Conservation (phyloP, 192 early-diverging fungal genomes). For the Coemansia sp. region DNA sequence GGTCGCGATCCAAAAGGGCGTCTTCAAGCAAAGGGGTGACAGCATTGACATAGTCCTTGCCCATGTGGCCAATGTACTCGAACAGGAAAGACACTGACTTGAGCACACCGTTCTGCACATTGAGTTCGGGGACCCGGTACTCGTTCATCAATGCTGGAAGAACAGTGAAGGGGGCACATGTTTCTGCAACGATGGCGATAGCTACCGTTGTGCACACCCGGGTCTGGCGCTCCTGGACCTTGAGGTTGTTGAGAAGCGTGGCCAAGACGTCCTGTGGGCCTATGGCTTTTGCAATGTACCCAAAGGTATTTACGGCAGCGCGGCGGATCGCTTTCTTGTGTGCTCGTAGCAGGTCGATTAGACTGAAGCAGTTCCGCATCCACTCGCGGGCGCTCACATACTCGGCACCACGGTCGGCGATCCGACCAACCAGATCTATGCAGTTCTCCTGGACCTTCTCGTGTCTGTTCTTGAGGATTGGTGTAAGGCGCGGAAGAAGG, state of each 20-base stretch:
- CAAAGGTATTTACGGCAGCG: constrained; percentile 97
- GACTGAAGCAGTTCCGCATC: constrained; percentile 99
- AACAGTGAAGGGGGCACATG: constrained; percentile 96
- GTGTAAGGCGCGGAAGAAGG: constrained; percentile 92
- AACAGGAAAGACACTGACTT: constrained; percentile 96
- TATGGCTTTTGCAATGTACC: constrained; percentile 98
- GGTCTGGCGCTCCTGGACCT: constrained; percentile 98
- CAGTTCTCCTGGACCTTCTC: constrained; percentile 93
- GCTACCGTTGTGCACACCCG: constrained; percentile 99
- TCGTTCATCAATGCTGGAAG: constrained; percentile 99
- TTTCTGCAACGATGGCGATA: constrained; percentile 97
- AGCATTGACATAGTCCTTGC: constrained; percentile 97
- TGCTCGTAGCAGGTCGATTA: constrained; percentile 95
- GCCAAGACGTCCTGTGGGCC: constrained; percentile 98
- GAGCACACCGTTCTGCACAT: constrained; percentile 99
- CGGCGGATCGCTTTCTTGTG: constrained; percentile 94
- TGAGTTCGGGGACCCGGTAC: constrained; percentile 98
- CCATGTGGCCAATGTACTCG: constrained; percentile 99
- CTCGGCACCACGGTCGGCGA: constrained; percentile 97
- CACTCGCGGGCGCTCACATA: constrained; percentile 95
- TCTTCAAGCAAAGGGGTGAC: constrained; percentile 94
- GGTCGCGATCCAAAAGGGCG: constrained; percentile 95
- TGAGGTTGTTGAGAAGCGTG: constrained; percentile 96
- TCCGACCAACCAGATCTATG: constrained; percentile 96
- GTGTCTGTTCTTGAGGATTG: constrained; percentile 96